Percentiles rank a stretch among this genome's conserved stretches.
phyloP scores from a whole-genome alignment of 768 basidiomycete genomes.

The Sporobolomyces roseus region DNA sequence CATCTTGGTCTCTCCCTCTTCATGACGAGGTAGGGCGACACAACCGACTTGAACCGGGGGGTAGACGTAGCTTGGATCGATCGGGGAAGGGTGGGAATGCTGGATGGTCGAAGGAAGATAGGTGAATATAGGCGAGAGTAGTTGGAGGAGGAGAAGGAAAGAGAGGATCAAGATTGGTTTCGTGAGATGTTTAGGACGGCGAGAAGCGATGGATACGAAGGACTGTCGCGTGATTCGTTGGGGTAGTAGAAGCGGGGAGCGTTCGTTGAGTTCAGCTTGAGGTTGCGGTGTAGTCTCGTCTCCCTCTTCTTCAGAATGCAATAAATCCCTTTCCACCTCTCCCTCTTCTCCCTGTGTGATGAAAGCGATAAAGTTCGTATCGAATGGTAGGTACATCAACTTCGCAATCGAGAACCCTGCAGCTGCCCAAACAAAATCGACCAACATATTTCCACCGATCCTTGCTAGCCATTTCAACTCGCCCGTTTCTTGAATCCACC shows the following conservation, averaged over 20 bases:
- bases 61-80: constrained; percentile 12
- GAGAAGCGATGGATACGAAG: background rate
- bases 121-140: background rate
- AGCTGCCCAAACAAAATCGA: background rate
- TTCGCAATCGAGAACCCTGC: background rate
- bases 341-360: background rate
- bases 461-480: background rate
- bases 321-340: background rate
- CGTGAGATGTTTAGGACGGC: background rate
- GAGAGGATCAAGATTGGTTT: background rate
- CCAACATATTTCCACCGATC: background rate
- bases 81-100: constrained; percentile 6
- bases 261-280: background rate
- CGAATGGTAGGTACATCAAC: background rate
- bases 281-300: background rate
- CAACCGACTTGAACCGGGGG: constrained; percentile 33
- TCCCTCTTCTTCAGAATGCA: background rate
- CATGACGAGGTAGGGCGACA: constrained; percentile 8
- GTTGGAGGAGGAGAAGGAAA: background rate
- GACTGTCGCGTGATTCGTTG: background rate
- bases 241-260: background rate
- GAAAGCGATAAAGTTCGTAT: background rate
- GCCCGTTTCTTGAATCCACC: background rate
- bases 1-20: background rate
- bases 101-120: background rate